phyloP scores from a whole-genome alignment of 179 eudicot species.

The Spergularia azorica region DNA sequence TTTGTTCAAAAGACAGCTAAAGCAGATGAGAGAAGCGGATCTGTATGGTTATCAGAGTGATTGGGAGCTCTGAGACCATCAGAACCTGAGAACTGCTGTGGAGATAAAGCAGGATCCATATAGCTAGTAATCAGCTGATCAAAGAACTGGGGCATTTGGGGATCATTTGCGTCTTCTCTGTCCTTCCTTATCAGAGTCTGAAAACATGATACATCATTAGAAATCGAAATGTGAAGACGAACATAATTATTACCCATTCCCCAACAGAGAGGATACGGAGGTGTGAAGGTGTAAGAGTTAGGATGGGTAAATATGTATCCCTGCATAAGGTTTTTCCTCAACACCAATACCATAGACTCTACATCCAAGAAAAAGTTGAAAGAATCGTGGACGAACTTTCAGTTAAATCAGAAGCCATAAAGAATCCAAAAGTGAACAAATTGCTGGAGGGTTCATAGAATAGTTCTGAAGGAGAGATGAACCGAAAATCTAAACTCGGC shows the following conservation, averaged over 20 bases:
- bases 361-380: too few species aligned
- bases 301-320: too few species aligned
- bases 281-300: too few species aligned
- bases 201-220: not conserved
- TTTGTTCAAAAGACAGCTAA: conserved; percentile 2
- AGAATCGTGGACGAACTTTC: too few species aligned
- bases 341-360: not conserved
- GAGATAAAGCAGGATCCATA: conserved; percentile 68
- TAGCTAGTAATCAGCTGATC: conserved; percentile 61
- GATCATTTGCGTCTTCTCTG: conserved; percentile 51
- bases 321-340: not conserved
- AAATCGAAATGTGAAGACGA: not conserved
- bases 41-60: conserved; percentile 26
- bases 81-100: conserved; percentile 28
- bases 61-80: conserved; percentile 17
- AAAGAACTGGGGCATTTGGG: conserved; percentile 59
- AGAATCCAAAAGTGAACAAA: too few species aligned
- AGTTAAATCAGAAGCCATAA: too few species aligned
- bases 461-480: too few species aligned
- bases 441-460: too few species aligned
- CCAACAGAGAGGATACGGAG: too few species aligned
- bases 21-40: conserved; percentile 31
- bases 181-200: conserved; percentile 89
- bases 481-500: too few species aligned
- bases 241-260: not conserved